These are phyloP conservation scores for Lactarius quietus DNA, from an alignment of 768 basidiomycete species.

Conservation along the genomic window DNA sequence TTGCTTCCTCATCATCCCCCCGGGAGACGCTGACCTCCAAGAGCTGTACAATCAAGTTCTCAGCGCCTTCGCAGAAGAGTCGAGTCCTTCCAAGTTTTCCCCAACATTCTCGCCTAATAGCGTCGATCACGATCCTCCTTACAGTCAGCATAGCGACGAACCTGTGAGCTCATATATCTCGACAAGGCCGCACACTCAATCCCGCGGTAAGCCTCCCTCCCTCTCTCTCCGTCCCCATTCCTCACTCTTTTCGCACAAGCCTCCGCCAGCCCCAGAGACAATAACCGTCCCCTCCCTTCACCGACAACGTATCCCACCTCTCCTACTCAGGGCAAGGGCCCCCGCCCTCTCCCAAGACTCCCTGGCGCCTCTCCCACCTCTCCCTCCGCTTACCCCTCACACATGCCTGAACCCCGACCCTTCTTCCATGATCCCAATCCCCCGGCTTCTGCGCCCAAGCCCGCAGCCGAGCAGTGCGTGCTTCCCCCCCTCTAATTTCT, in stretches of 20 bases:
- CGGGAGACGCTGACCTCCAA: slow-evolving; percentile 69
- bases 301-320: slow-evolving; percentile 23
- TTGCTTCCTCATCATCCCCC: slow-evolving; percentile 27
- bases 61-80: slow-evolving; percentile 58
- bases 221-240: neutral
- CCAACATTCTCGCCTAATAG: slow-evolving; percentile 12
- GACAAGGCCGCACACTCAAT: slow-evolving; percentile 5
- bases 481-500: neutral
- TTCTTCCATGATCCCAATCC: slow-evolving; percentile 10
- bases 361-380: slow-evolving; percentile 18
- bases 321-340: slow-evolving; percentile 22
- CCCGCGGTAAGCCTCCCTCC: slow-evolving; percentile 6
- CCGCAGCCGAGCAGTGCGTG: slow-evolving; percentile 21
- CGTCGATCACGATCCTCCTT: slow-evolving; percentile 23
- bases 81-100: slow-evolving; percentile 32
- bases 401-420: slow-evolving; percentile 24
- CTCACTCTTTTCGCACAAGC: neutral
- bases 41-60: slow-evolving; percentile 74
- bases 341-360: slow-evolving; percentile 24
- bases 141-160: slow-evolving; percentile 27
- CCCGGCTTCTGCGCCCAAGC: slow-evolving; percentile 4
- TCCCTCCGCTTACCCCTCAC: slow-evolving; percentile 17
- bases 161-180: slow-evolving; percentile 5
- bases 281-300: slow-evolving; percentile 17
- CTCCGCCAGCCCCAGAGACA: slow-evolving; percentile 21